phyloP scores from a whole-genome alignment of 306 rosid genomes.

The Cercis canadensis region DNA sequence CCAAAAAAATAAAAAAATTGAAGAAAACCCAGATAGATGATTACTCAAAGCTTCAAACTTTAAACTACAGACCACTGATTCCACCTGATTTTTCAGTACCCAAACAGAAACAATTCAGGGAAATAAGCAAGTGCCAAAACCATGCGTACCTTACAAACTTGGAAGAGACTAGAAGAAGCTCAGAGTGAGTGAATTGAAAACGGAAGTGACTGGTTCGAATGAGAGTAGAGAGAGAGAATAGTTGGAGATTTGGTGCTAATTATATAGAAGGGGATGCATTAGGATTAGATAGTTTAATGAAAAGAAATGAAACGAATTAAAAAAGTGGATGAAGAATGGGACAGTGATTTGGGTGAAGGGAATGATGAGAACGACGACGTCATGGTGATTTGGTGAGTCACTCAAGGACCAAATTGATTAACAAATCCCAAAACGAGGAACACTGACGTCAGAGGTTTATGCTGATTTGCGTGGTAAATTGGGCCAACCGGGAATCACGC shows the following conservation, averaged over 20 bases:
- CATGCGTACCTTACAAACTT: constrained; percentile 9
- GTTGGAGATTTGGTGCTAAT: neutral
- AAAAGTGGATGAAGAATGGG: too few relatives aligned
- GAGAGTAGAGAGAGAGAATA: neutral
- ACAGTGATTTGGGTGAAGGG: too few relatives aligned
- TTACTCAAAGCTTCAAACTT: constrained; percentile 15
- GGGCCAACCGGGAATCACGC: too few relatives aligned
- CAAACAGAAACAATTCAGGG: neutral
- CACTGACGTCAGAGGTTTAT: too few relatives aligned
- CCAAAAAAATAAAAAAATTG: neutral
- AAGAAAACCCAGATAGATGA: constrained; percentile 22
- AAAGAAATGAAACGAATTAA: too few relatives aligned
- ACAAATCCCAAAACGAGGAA: too few relatives aligned
- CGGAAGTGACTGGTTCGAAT: neutral
- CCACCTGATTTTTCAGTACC: neutral
- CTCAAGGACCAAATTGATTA: too few relatives aligned
- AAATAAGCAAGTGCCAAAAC: neutral
- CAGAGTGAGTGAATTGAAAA: neutral
- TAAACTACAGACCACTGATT: neutral
- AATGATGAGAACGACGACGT: too few relatives aligned
- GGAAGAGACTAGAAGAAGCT: neutral
- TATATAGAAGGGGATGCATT: neutral
- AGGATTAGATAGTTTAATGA: neutral
- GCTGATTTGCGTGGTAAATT: too few relatives aligned
- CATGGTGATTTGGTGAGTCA: too few relatives aligned